Percentiles rank a stretch among this genome's conserved stretches.
phyloP scores from a whole-genome alignment of 2,329 filamentous ascomycete genomes.

The Phaeoacremonium minimum region DNA sequence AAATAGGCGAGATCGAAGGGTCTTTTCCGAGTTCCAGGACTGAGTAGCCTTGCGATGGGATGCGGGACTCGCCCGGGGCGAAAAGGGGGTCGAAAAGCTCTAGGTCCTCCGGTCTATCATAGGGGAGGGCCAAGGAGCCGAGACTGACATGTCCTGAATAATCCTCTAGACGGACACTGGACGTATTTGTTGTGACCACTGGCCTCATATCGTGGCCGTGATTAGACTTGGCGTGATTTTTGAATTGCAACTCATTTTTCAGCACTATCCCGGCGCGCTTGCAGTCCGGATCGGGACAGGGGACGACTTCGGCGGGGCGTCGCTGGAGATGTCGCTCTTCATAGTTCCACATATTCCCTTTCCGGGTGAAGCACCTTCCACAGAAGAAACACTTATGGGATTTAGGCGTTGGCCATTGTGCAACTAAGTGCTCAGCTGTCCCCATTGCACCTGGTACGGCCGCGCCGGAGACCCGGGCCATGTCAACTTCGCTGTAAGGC shows the following conservation, averaged over 20 bases:
- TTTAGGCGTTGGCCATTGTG: not conserved
- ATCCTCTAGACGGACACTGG: too few relatives aligned
- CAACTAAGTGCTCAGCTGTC: not conserved
- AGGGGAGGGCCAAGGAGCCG: too few relatives aligned
- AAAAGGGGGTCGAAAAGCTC: too few relatives aligned
- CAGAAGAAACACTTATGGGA: not conserved
- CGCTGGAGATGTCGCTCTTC: not conserved
- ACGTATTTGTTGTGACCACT: not conserved
- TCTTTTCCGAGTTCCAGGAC: too few relatives aligned
- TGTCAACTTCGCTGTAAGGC: slow-evolving; percentile 1
- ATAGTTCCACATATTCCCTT: not conserved
- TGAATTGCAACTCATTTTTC: not conserved
- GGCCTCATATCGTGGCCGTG: not conserved
- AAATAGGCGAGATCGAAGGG: too few relatives aligned
- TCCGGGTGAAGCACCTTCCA: not conserved
- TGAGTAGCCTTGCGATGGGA: too few relatives aligned
- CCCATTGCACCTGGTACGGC: not conserved
- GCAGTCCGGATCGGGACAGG: slow-evolving; percentile 1
- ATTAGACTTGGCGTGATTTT: not conserved
- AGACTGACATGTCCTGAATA: too few relatives aligned
- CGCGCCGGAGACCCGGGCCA: not conserved
- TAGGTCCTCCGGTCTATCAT: too few relatives aligned
- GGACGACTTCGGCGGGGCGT: not conserved
- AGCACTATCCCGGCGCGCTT: not conserved
- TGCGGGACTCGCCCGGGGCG: too few relatives aligned